Evolutionary conservation across 1,284 basidiomycete genomes (phyloP).

Genomic region (Fomitopsis schrenkii): DNA sequence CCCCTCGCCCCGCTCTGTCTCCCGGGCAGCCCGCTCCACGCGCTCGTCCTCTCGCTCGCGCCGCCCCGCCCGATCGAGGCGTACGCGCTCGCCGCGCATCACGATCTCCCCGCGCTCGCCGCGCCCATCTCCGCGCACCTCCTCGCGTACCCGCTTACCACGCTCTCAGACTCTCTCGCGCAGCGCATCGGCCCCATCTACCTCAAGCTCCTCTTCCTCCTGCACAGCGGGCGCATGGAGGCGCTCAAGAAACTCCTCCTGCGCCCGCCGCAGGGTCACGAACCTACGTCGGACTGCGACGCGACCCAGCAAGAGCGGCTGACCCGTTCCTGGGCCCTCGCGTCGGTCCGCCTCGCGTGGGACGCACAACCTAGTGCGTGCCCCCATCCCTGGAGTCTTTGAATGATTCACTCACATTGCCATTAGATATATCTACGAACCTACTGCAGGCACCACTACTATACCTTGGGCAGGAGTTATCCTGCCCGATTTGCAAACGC

Average conservation of each 20-base stretch:
- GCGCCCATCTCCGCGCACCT: conserved; percentile 31
- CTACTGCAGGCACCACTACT: conserved; percentile 23
- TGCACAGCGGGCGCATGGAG: conserved; percentile 33
- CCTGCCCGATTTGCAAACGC: conserved; percentile 46
- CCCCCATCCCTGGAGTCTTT: neutral
- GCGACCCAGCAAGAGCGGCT: conserved; percentile 25
- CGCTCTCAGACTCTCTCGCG: conserved; percentile 31
- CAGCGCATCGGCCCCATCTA: conserved; percentile 34
- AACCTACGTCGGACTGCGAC: conserved; percentile 24
- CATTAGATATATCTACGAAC: conserved; percentile 23
- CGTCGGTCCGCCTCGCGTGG: conserved; percentile 32
- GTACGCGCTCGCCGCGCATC: conserved; percentile 32
- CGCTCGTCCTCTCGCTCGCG: conserved; percentile 28
- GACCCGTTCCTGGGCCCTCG: conserved; percentile 31
- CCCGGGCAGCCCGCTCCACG: conserved; percentile 23
- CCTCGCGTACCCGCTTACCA: conserved; percentile 28
- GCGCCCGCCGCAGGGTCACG: conserved; percentile 29
- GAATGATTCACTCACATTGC: neutral
- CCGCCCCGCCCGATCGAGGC: conserved; percentile 29
- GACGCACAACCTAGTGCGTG: conserved; percentile 31
- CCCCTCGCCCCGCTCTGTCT: conserved; percentile 16
- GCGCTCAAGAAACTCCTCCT: conserved; percentile 33
- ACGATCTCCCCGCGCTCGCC: conserved; percentile 32
- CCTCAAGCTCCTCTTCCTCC: conserved; percentile 36
- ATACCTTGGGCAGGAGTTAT: conserved; percentile 22